Evolutionary conservation across 306 rosid species (phyloP), one percentile per base, ranked within the genome.

Genomic region (Cicer cuneatum): DNA sequence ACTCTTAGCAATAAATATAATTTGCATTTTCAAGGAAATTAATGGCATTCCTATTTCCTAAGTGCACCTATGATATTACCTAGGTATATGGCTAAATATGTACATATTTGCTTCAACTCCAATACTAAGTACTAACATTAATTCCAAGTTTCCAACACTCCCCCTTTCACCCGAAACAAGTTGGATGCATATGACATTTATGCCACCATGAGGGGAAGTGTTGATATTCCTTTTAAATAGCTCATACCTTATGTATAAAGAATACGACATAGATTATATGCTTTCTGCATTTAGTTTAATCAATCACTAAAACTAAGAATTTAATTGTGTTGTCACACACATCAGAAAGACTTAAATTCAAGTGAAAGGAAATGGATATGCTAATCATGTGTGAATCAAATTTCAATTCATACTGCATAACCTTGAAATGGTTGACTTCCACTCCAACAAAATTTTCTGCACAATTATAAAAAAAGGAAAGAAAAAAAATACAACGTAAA

Each of bases 371-470:
- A 16, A 33, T 51, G 24, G 65, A 58, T 21, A 18, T 53, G 57
- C 48, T 54, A 12, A 72, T 66, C 49, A 16, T 29, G 42, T 65
- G 59, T 40, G 61, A 54, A 57, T 65, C 59, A 35, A 70, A 38
- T 9, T 53, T 53, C 66, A 41, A 40, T 45, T 65, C 8, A 10
- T 41, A 35, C 33, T 10, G 16, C 38, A 66, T 49, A 35, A 72
- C 11, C 29, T 65, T 65, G 37, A 24, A 63, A 64, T 40, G 37
- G 72, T 38, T 41, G 41, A 65, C 40, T 14, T 66, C 39, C 14
- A 18, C 46, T 10, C 49, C 40, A 40, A 54, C 38, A 66, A 65
- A 66, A 48, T 33, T 68, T 47, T 52, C 10, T 69, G 40, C 16
- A 47, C 70, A 15, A 51, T 0, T 21, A 13, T 7, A 59, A 13